Conservation (phyloP, 257 asterid species). For the Jasminum sambac region DNA sequence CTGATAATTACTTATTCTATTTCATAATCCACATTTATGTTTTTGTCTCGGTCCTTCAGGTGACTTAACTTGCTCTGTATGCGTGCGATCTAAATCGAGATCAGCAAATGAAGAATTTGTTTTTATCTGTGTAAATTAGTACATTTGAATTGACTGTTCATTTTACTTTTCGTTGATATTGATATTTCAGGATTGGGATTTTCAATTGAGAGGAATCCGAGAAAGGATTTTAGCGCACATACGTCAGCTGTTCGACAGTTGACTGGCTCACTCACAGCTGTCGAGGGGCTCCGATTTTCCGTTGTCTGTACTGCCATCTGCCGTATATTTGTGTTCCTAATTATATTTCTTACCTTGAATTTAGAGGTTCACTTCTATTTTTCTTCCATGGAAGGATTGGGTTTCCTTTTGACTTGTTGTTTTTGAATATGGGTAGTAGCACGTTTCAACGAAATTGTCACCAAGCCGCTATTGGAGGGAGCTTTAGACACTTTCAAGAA, state of each 20-base stretch:
- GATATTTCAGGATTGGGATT: conserved; percentile 37
- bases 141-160: neutral
- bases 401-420: neutral
- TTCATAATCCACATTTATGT: neutral
- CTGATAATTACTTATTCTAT: neutral
- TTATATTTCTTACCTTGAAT: neutral
- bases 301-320: conserved; percentile 51
- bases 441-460: conserved; percentile 89
- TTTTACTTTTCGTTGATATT: neutral
- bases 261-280: conserved; percentile 62
- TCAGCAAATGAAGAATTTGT: neutral
- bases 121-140: neutral
- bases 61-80: neutral
- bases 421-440: conserved; percentile 73
- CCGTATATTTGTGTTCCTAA: conserved; percentile 13
- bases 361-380: neutral
- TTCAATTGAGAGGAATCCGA: conserved; percentile 34
- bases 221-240: conserved; percentile 35
- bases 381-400: neutral
- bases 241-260: conserved; percentile 67
- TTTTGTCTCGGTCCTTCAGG: neutral
- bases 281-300: conserved; percentile 74
- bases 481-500: conserved; percentile 87
- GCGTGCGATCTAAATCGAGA: neutral
- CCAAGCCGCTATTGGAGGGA: conserved; percentile 85